Base-by-base conservation (phyloP, 208 protist genomes). In the Trypanosoma avium region DNA sequence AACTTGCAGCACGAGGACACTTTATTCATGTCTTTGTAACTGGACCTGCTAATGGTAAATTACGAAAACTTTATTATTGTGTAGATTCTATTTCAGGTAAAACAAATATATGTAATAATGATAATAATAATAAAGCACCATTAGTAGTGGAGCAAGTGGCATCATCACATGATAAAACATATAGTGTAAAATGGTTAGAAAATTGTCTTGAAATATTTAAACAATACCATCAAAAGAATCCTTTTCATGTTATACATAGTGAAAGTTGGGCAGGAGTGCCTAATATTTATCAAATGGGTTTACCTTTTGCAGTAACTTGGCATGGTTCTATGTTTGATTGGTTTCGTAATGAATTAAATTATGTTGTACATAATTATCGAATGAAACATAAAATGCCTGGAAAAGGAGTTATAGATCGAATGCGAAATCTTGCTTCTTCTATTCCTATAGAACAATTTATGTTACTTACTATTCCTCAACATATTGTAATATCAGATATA, bases 271-370 rank as follows among this genome's bases (percentile, higher is more conserved):
- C 73, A 6, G 73, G 50, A 3, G 73, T 78, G 3, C 60, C 73
- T 4, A 78, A 78, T 43, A 61, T 59, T 12, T 45, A 57, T 42
- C 73, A 78, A 42, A 13, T 78, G 24, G 53, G 61, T 15, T 0
- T 78, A 13, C 73, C 65, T 9, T 64, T 78, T 36, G 49, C 59
- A 4, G 73, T 78, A n/a, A 78, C 73, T 10, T 78, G 73, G 73
- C 73, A 78, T 47, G 73, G 73, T 9, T 68, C 57, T n/a, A 78
- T 78, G 73, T 19, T 78, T 32, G 73, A 78, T 36, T 78, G 73
- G 73, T 75, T 74, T 62, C 53, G 67, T 30, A 78, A 78, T 36
- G 73, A 75, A 43, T 32, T 78, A 17, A 78, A 78, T 40, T 26
- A 6, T 24, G 64, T 78, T 32, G 61, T 70, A 21, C 67, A 78